A percentile compares a stretch with the other conserved stretches of the same genome.
phyloP scores from a whole-genome alignment of 164 flowering plant genomes.

The Saururus chinensis region DNA sequence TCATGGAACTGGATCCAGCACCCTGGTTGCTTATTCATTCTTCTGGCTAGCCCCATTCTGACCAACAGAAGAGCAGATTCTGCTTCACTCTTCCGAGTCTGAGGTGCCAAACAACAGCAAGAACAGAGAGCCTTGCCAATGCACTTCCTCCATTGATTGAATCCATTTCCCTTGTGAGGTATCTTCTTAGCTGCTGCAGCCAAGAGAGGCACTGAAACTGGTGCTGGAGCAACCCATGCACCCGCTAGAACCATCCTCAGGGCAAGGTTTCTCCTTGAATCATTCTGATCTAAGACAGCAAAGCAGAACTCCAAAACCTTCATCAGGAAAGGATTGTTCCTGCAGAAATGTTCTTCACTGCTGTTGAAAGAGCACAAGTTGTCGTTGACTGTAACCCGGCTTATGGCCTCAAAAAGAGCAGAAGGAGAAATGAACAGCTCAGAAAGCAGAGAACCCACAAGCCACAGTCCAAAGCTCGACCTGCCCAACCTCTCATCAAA shows the following conservation, averaged over 20 bases:
- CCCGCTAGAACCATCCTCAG: constrained; percentile 72
- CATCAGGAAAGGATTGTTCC: constrained; percentile 54
- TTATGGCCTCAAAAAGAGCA: constrained; percentile 56
- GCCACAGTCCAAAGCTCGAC: constrained; percentile 57
- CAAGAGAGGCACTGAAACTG: constrained; percentile 50
- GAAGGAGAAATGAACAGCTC: constrained; percentile 67
- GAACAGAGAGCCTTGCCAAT: constrained; percentile 28
- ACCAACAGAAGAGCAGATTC: constrained; percentile 63
- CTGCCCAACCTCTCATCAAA: constrained; percentile 59
- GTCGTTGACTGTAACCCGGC: constrained; percentile 32
- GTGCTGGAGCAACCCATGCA: constrained; percentile 81
- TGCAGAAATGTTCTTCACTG: constrained; percentile 48
- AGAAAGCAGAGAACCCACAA: constrained; percentile 58
- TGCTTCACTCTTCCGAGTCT: constrained; percentile 46
- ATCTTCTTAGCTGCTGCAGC: constrained; percentile 57
- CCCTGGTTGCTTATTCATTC: constrained; percentile 36
- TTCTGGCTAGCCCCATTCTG: constrained; percentile 65
- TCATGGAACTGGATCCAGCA: constrained; percentile 66
- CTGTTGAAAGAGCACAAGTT: constrained; percentile 17
- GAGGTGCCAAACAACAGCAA: constrained; percentile 29
- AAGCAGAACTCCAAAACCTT: constrained; percentile 41
- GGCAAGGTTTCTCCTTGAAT: constrained; percentile 38
- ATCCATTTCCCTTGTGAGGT: constrained; percentile 22
- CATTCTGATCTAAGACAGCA: constrained; percentile 40
- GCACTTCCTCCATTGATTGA: constrained; percentile 46